Percentiles rank a stretch among this genome's conserved stretches.
Evolutionary conservation across 2,329 filamentous ascomycete species (phyloP).

Genomic region (Chalaropsis ovoidea): DNA sequence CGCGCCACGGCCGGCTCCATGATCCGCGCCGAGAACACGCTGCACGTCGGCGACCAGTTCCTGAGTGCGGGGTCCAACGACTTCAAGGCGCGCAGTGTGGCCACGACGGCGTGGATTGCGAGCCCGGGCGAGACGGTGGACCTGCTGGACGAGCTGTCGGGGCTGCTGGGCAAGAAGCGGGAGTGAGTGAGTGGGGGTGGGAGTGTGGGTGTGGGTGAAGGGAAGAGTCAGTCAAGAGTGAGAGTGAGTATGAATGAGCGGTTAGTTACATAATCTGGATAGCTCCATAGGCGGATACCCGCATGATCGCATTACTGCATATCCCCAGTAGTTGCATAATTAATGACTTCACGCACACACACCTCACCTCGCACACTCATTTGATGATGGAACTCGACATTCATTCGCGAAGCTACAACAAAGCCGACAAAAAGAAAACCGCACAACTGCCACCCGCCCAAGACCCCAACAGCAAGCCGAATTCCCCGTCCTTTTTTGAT

Average conservation of each 20-base stretch:
- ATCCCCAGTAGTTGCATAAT: constrained; percentile 4
- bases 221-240: no score
- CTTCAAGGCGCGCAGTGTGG: constrained; percentile 86
- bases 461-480: no score
- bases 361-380: no score
- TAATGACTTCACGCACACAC: neutral
- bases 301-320: neutral
- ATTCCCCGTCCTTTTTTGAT: neutral
- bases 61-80: constrained; percentile 91
- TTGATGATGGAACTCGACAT: neutral
- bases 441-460: no score
- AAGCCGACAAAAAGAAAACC: neutral
- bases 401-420: neutral
- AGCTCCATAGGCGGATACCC: neutral
- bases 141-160: constrained; percentile 70
- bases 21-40: constrained; percentile 64
- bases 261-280: neutral
- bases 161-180: constrained; percentile 43
- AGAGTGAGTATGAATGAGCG: no score
- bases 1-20: constrained; percentile 40
- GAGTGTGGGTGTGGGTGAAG: neutral
- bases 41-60: constrained; percentile 97
- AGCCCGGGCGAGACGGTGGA: constrained; percentile 84
- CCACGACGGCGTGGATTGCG: constrained; percentile 94
- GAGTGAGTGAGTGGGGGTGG: constrained; percentile 25